Evolutionary conservation across 495 filamentous ascomycete genomes (phyloP).

Genomic region (Aspergillus biplanus): DNA sequence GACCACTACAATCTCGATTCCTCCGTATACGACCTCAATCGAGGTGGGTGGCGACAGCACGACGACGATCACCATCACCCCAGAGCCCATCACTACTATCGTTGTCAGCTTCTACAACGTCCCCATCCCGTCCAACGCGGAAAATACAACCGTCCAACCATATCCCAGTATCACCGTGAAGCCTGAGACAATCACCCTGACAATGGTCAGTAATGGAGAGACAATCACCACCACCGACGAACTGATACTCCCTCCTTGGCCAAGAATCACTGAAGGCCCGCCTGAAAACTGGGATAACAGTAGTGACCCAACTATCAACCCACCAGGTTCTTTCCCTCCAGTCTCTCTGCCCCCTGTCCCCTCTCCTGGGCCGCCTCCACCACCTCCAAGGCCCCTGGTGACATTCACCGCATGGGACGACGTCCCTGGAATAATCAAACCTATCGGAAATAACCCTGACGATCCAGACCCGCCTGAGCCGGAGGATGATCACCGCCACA

Average conservation of each 20-base stretch:
- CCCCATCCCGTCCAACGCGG: background rate
- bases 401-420: background rate
- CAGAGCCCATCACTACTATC: background rate
- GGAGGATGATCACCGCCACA: background rate
- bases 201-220: background rate
- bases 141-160: background rate
- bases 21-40: slow-evolving; percentile 2
- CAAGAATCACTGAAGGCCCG: slow-evolving; percentile 1
- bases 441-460: background rate
- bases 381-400: background rate
- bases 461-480: background rate
- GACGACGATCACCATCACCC: background rate
- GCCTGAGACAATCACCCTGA: background rate
- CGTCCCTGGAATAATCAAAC: background rate
- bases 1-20: background rate
- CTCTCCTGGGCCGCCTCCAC: background rate
- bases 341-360: background rate
- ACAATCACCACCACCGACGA: background rate
- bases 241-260: slow-evolving; percentile 3
- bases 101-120: background rate
- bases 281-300: slow-evolving; percentile 7
- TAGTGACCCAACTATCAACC: background rate
- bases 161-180: slow-evolving; percentile 1
- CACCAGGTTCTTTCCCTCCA: background rate
- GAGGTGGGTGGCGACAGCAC: background rate